Conservation (phyloP, 441 rosid genomes). For the Gossypium davidsonii region DNA sequence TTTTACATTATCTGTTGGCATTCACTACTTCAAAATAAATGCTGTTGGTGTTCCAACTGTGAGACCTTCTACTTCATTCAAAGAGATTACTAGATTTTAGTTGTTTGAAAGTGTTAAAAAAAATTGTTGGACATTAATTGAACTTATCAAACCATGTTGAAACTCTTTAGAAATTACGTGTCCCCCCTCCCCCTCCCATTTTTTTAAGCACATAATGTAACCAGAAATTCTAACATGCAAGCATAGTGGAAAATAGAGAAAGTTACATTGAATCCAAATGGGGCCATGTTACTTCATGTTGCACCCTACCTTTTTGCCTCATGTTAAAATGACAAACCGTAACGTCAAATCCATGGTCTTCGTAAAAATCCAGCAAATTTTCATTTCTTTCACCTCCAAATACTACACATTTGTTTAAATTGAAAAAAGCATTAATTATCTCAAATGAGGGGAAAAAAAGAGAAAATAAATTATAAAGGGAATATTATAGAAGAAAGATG, state of each 20-base stretch:
- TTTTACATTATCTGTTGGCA: not conserved
- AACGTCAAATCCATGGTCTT: not conserved
- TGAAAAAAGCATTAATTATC: too few species aligned
- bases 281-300: not conserved
- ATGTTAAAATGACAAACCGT: not conserved
- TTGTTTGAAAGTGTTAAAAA: not conserved
- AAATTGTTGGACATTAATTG: too few species aligned
- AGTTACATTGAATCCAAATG: not conserved
- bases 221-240: not conserved
- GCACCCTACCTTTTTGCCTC: not conserved
- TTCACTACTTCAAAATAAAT: not conserved
- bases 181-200: not conserved
- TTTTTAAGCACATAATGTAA: not conserved
- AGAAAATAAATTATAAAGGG: not conserved
- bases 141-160: not conserved
- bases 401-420: too few species aligned
- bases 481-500: not conserved
- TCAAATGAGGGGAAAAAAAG: not conserved
- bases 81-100: not conserved
- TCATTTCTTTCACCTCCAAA: not conserved
- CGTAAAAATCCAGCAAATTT: not conserved
- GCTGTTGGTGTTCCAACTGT: not conserved
- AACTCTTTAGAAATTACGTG: not conserved
- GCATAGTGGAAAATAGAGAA: not conserved
- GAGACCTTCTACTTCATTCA: not conserved